A percentile compares a stretch with the other conserved stretches of the same genome.
These are phyloP conservation scores for Termitomyces sp. DNA, from an alignment of 768 basidiomycete genomes.

Conservation along the genomic window DNA sequence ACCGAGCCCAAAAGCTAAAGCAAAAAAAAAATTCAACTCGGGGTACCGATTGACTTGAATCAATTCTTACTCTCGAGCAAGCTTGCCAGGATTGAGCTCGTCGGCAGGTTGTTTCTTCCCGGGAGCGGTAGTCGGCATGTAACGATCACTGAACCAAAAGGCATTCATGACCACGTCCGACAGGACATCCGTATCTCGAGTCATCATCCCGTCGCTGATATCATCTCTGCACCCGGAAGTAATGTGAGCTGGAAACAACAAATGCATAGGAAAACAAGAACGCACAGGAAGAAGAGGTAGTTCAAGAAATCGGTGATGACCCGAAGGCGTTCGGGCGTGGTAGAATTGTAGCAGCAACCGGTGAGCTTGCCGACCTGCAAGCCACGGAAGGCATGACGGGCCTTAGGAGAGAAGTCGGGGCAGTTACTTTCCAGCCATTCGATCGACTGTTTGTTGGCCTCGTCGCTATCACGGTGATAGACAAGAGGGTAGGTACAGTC, in stretches of 20 bases:
- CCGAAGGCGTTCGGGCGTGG: slow-evolving; percentile 53
- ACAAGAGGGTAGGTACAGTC: slow-evolving; percentile 45
- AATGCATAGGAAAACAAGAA: slow-evolving; percentile 11
- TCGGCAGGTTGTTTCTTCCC: slow-evolving; percentile 36
- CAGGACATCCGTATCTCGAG: slow-evolving; percentile 52
- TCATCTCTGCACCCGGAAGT: slow-evolving; percentile 44
- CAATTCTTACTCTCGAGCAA: slow-evolving; percentile 61
- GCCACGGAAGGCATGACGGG: slow-evolving; percentile 46
- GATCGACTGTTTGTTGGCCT: slow-evolving; percentile 42
- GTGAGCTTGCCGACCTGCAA: slow-evolving; percentile 67
- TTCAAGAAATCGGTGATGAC: slow-evolving; percentile 70
- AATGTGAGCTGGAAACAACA: slow-evolving; percentile 7
- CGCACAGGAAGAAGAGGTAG: slow-evolving; percentile 52
- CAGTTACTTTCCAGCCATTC: slow-evolving; percentile 48
- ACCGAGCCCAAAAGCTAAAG: slow-evolving; percentile 64
- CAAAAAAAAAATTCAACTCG: slow-evolving; percentile 5
- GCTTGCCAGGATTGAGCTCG: slow-evolving; percentile 53
- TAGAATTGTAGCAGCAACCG: slow-evolving; percentile 58
- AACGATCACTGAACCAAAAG: slow-evolving; percentile 52
- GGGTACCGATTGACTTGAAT: slow-evolving; percentile 3
- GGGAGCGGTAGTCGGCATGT: slow-evolving; percentile 40
- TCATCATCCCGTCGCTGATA: slow-evolving; percentile 77
- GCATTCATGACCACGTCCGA: slow-evolving; percentile 71
- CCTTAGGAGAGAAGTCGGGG: slow-evolving; percentile 40
- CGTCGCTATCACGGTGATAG: slow-evolving; percentile 44